Conservation (phyloP, 257 asterid genomes). For the Cruciata laevipes region DNA sequence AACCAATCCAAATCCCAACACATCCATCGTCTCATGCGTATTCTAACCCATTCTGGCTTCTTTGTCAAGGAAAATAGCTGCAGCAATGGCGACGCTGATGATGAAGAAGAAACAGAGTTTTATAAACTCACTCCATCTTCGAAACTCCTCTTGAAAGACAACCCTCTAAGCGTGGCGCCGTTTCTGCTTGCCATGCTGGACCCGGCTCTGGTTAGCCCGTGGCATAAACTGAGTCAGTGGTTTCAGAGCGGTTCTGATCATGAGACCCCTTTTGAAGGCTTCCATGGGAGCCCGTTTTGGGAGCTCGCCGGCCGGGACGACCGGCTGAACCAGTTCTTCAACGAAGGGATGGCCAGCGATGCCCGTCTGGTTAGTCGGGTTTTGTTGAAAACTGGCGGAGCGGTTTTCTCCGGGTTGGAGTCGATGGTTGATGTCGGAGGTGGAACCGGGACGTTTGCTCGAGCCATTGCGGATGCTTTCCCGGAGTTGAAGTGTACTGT, state of each 20-base stretch:
- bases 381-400: conserved; percentile 5
- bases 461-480: conserved; percentile 16
- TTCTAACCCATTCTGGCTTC: conserved; percentile 24
- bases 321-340: conserved; percentile 12
- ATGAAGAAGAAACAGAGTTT: background rate
- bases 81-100: background rate
- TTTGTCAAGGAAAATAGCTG: conserved; percentile 1
- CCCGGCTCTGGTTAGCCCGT: conserved; percentile 14
- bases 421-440: conserved; percentile 34
- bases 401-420: background rate
- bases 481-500: conserved; percentile 23
- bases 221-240: conserved; percentile 18
- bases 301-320: background rate
- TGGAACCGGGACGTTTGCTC: conserved; percentile 31
- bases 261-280: conserved; percentile 7
- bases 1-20: conserved; percentile 9
- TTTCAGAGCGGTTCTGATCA: conserved; percentile 1
- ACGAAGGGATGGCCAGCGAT: conserved; percentile 27
- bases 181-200: conserved; percentile 17
- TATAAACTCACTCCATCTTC: conserved; percentile 18
- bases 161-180: conserved; percentile 15
- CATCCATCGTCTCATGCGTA: conserved; percentile 26
- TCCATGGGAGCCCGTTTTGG: conserved; percentile 22
- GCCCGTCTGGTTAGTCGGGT: conserved; percentile 12
- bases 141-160: conserved; percentile 16